A percentile compares a stretch with the other conserved stretches of the same genome.
phyloP scores from a whole-genome alignment of 2,329 filamentous ascomycete species.

The Trichoderma sp. region DNA sequence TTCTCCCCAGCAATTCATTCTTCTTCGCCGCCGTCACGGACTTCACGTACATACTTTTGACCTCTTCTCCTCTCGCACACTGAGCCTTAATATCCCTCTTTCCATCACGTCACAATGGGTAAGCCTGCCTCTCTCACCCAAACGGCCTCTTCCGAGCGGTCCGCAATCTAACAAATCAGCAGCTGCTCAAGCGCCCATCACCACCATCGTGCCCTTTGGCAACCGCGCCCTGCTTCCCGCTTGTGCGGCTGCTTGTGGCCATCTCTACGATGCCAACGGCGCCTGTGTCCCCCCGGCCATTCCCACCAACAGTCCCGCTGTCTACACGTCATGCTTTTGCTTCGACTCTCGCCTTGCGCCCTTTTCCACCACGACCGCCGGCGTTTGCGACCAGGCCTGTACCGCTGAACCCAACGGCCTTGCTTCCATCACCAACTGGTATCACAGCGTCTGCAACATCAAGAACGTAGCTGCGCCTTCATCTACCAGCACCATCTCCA shows the following conservation, averaged over 20 bases:
- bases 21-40: background rate
- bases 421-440: slow-evolving; percentile 66
- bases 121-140: slow-evolving; percentile 21
- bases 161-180: background rate
- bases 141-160: background rate
- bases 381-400: slow-evolving; percentile 63
- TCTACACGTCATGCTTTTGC: slow-evolving; percentile 74
- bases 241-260: slow-evolving; percentile 58
- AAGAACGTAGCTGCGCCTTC: slow-evolving; percentile 25
- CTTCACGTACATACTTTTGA: background rate
- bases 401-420: slow-evolving; percentile 45
- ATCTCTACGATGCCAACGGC: slow-evolving; percentile 67
- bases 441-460: slow-evolving; percentile 60
- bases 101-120: slow-evolving; percentile 34
- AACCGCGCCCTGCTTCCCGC: slow-evolving; percentile 50
- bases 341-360: slow-evolving; percentile 55
- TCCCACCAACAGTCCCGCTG: slow-evolving; percentile 45
- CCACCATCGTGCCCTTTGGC: slow-evolving; percentile 55
- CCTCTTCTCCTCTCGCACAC: background rate
- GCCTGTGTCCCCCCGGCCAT: slow-evolving; percentile 63
- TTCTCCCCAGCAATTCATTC: background rate
- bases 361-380: slow-evolving; percentile 54
- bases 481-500: slow-evolving; percentile 20
- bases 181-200: slow-evolving; percentile 28
- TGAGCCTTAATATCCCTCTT: background rate